Conservation (phyloP, 2,329 filamentous ascomycete genomes). For the Tympanopsis confertula region DNA sequence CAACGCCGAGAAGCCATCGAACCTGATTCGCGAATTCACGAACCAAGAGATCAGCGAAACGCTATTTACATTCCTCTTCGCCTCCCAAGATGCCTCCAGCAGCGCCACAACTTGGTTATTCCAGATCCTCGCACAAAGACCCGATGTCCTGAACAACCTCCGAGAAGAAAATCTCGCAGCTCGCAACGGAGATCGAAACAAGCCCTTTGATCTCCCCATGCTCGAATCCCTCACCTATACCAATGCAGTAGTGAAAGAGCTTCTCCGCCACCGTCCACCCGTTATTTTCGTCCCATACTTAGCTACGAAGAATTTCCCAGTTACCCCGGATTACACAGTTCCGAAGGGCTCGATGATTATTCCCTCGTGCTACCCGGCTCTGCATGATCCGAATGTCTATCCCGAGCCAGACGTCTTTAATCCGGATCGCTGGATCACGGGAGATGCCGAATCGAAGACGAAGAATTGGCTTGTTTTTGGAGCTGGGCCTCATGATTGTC, state of each 20-base stretch:
- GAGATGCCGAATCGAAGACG: conserved; percentile 74
- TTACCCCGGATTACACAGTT: conserved; percentile 78
- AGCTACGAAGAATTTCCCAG: conserved; percentile 88
- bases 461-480: conserved; percentile 98
- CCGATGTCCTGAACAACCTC: conserved; percentile 81
- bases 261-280: conserved; percentile 84
- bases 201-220: conserved; percentile 67
- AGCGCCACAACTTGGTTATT: conserved; percentile 91
- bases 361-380: conserved; percentile 77
- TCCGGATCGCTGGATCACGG: conserved; percentile 82
- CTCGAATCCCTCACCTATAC: conserved; percentile 85
- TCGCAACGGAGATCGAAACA: conserved; percentile 63
- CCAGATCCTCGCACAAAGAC: conserved; percentile 84
- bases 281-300: conserved; percentile 95
- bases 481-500: conserved; percentile 88
- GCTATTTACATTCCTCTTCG: conserved; percentile 91
- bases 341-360: conserved; percentile 92
- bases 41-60: conserved; percentile 90
- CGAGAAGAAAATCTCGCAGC: conserved; percentile 78
- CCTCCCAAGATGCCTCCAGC: conserved; percentile 92
- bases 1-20: conserved; percentile 55
- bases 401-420: conserved; percentile 79
- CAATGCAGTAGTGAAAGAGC: conserved; percentile 80
- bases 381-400: conserved; percentile 88
- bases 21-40: conserved; percentile 73